phyloP scores from a whole-genome alignment of 108 stramenopile genomes.

The Thalassiosira profunda region DNA sequence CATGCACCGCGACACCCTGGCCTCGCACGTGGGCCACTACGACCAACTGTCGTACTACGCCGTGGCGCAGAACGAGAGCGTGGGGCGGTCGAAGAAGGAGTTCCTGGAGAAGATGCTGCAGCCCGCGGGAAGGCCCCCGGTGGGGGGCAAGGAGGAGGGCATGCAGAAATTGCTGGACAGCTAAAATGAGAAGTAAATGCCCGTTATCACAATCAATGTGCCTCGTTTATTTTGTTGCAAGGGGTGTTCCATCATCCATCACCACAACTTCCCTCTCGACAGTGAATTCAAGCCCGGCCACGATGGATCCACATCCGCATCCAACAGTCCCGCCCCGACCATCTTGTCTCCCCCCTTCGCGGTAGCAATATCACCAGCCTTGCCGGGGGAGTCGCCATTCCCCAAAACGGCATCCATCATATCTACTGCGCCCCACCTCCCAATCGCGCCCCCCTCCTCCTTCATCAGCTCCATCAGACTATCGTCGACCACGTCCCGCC shows the following conservation, averaged over 20 bases:
- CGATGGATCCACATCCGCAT: constrained; percentile 34
- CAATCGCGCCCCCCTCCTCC: constrained; percentile 53
- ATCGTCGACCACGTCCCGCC: constrained; percentile 58
- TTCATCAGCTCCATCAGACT: constrained; percentile 52
- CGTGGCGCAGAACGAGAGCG: constrained; percentile 96
- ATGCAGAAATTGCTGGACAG: constrained; percentile 31
- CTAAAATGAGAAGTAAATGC: too few species aligned
- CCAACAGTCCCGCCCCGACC: constrained; percentile 58
- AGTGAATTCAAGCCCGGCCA: constrained; percentile 78
- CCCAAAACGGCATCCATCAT: constrained; percentile 34
- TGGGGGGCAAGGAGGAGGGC: constrained; percentile 45
- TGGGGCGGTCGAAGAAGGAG: constrained; percentile 89
- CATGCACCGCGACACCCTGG: constrained; percentile 98
- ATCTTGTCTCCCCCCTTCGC: constrained; percentile 17
- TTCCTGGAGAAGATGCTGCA: constrained; percentile 92
- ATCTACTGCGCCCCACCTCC: constrained; percentile 31
- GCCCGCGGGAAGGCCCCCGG: constrained; percentile 69
- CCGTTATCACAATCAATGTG: too few species aligned
- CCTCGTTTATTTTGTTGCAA: too few species aligned
- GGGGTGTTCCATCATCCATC: not conserved
- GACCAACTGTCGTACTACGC: constrained; percentile 96
- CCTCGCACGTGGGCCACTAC: constrained; percentile 94
- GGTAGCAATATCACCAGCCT: too few species aligned
- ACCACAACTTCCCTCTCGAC: constrained; percentile 40
- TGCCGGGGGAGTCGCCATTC: constrained; percentile 8